These are phyloP conservation scores for Secale cereale DNA, from an alignment of 176 grass and related monocot species.

Conservation along the genomic window DNA sequence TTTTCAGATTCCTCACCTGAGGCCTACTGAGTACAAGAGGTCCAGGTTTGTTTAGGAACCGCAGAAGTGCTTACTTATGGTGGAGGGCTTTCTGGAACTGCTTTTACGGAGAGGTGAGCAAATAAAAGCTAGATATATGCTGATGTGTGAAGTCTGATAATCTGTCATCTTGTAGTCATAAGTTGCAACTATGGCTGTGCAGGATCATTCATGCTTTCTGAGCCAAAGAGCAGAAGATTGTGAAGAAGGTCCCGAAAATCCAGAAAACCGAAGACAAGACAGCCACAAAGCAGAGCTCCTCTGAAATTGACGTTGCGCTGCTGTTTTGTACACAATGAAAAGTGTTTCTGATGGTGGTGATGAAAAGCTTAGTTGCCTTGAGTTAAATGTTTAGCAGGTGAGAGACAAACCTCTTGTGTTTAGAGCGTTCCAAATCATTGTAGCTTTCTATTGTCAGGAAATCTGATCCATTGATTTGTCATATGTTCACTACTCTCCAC, in stretches of 20 bases:
- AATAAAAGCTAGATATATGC: neutral
- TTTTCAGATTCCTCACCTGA: neutral
- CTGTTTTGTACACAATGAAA: neutral
- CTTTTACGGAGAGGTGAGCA: neutral
- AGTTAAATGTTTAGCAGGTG: neutral
- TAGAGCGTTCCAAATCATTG: neutral
- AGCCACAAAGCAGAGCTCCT: neutral
- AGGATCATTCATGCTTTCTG: constrained; percentile 6
- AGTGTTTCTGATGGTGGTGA: neutral
- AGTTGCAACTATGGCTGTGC: neutral
- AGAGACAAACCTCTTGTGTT: neutral
- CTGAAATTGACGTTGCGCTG: neutral
- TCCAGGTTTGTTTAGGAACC: neutral
- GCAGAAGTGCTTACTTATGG: neutral
- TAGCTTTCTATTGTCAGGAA: too few species aligned
- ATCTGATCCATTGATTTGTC: neutral
- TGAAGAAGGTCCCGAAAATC: neutral
- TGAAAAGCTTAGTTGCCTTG: neutral
- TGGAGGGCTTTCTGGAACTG: neutral
- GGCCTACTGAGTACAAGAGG: neutral
- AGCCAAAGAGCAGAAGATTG: neutral
- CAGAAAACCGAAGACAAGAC: constrained; percentile 8
- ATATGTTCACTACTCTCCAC: neutral
- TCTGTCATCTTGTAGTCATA: neutral
- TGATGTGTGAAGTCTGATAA: neutral